Percentiles rank a stretch among this genome's conserved stretches.
Evolutionary conservation across 352 stramenopile genomes (phyloP).

Genomic region (Pythium scleroteichum): DNA sequence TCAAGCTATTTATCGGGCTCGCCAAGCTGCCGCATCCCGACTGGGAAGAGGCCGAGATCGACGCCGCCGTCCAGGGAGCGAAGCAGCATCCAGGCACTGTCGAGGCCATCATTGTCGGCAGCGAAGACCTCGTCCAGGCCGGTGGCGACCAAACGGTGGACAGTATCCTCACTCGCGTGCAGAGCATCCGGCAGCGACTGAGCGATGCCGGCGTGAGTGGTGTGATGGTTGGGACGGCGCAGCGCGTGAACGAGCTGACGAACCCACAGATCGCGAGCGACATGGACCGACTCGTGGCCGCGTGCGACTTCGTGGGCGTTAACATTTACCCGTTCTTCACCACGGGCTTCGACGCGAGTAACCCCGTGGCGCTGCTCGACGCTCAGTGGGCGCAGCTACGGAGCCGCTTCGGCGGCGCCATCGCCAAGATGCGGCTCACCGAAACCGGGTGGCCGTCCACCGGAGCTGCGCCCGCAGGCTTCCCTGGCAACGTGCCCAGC

Average conservation of each 20-base stretch:
- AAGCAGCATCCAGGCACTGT: constrained; percentile 31
- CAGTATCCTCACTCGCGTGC: constrained; percentile 17
- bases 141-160: constrained; percentile 21
- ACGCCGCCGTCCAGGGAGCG: constrained; percentile 25
- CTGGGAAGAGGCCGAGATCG: constrained; percentile 32
- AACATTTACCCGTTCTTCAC: constrained; percentile 48
- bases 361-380: constrained; percentile 22
- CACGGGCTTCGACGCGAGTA: constrained; percentile 18
- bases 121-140: constrained; percentile 32
- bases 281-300: constrained; percentile 19
- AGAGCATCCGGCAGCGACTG: constrained; percentile 22
- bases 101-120: constrained; percentile 36
- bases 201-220: background rate
- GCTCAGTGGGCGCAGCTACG: constrained; percentile 25
- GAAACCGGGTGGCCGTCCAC: constrained; percentile 34
- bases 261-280: constrained; percentile 1
- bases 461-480: constrained; percentile 1
- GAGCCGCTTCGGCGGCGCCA: constrained; percentile 12
- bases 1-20: constrained; percentile 37
- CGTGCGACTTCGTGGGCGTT: constrained; percentile 37
- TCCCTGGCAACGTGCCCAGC: constrained; percentile 18
- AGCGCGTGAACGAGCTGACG: constrained; percentile 37
- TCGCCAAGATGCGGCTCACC: constrained; percentile 28
- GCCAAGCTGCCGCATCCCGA: constrained; percentile 30
- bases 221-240: constrained; percentile 34